Evolutionary conservation across 2,329 filamentous ascomycete species (phyloP), one percentile per base, ranked within the genome.

Genomic region (Fusarium pilosicola): DNA sequence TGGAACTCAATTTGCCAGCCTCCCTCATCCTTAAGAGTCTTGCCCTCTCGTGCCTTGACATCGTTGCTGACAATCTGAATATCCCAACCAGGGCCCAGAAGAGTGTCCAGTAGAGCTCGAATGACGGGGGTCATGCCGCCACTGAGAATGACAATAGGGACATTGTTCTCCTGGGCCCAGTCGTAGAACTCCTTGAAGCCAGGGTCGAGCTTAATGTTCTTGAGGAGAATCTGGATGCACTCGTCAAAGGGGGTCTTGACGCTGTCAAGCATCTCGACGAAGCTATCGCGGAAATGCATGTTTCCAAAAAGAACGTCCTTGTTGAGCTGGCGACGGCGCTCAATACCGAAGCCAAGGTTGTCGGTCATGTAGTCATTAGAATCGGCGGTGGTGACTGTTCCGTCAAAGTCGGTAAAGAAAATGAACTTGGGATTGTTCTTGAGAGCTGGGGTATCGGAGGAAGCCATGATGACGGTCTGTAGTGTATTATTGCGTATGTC

Each of bases 331-430:
- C 88, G 88, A 73, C 96, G 94, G 76, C 90, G 89, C 71, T 89
- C 90, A 34, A 83, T 80, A 57, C 96, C 96, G 80, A 92, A 97
- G 71, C 96, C 96, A 70, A 98, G 88, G 84, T 94, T 96, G 86
- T 98, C 96, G 65, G 95, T 98, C 90, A 96, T 86, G 82, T 83
- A 89, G 83, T 90, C 89, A 80, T 91, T 92, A 81, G 86, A 89
- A 83, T 92, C 90, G 78, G 88, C 86, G 62, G 87, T 88, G 55
- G 96, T 98, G 81, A 98, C 96, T 61, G 95, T 98, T 79, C 96
- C 96, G 84, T 99, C 96, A 81, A 98, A 98, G 85, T 99, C 96
- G 77, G 95, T 97, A 87, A 98, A 98, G 89, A 99, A 98, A 86
- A 99, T 95, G 86, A 94, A 93, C 84, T 94, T 93, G 58, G 95